Base-by-base conservation (phyloP, 2,329 filamentous ascomycete species). In the Aspergillus pseudoterreus region DNA sequence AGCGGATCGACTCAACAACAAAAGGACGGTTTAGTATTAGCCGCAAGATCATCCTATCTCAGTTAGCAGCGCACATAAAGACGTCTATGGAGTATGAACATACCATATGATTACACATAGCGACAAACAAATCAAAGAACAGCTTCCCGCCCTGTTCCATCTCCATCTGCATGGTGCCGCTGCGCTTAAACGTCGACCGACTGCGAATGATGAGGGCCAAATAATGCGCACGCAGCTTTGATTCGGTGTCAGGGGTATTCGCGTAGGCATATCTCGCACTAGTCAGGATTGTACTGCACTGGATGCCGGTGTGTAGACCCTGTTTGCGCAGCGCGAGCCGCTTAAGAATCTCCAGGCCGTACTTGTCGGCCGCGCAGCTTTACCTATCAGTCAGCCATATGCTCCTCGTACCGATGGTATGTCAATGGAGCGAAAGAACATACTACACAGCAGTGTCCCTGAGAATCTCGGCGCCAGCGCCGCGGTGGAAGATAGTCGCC, bases 101-200 rank as follows among this genome's bases (percentile, higher is more conserved):
- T 84, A 79, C 89, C 66, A 95, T 88, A 67, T 95, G 90, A 69
- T 96, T 95, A 73, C 88, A 91, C 73, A 96, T 83, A 15, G 92
- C 90, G 46, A 96, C 92, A 69, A 96, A 96, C 42, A 96, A 78
- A 67, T 96, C 92, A 68, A 96, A 96, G 76, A 95, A 96, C 53
- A 95, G 78, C 65, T 88, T 88, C 49, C 90, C 90, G 24, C 92
- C 92, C 55, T 84, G 83, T 70, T 88, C 88, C 91, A 96, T 96
- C 75, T 96, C 91, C 60, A 89, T 83, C 74, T 96, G 92, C 91
- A 96, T 95, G 3, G 91, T 96, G 49, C 91, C 90, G 71, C 90
- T 95, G 50, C 90, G 82, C 79, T 95, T 96, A 75, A 96, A 96
- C 2, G 90, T 95, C 66, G 83, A 82, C 59, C 92, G 83, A 62